Conservation (phyloP, 75 land plant genomes). For the Adiantum capillusveneris region DNA sequence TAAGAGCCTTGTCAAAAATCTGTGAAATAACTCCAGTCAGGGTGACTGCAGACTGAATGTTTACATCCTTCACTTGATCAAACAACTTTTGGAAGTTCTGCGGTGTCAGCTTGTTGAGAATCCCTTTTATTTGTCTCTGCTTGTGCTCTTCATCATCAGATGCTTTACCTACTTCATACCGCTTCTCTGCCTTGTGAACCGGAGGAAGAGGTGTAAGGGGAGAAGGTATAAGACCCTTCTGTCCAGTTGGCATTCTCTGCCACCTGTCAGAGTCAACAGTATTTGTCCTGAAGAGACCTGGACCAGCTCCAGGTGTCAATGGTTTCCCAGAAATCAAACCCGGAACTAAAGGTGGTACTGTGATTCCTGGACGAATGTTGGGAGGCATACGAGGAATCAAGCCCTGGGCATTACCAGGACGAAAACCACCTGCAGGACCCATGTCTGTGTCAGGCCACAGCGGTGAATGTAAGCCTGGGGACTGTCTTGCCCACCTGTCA, state of each 20-base stretch:
- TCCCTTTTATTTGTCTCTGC: constrained; percentile 84
- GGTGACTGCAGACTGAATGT: constrained; percentile 71
- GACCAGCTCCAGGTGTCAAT: constrained; percentile 12
- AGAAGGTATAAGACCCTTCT: constrained; percentile 76
- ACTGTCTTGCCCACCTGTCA: constrained; percentile 50
- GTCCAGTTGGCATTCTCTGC: constrained; percentile 49
- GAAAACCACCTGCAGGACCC: constrained; percentile 27
- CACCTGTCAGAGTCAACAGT: constrained; percentile 74
- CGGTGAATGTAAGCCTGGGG: constrained; percentile 4
- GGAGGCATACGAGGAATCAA: constrained; percentile 29
- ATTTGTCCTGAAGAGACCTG: constrained; percentile 38
- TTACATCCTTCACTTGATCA: constrained; percentile 81
- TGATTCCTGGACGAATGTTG: constrained; percentile 9
- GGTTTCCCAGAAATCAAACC: constrained; percentile 20
- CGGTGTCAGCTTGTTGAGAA: constrained; percentile 92
- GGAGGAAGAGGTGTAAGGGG: constrained; percentile 50
- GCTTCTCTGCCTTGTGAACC: constrained; percentile 86
- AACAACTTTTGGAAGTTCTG: constrained; percentile 96
- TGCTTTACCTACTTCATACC: constrained; percentile 77
- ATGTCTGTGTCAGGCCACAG: constrained; percentile 11
- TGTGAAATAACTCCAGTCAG: constrained; percentile 93
- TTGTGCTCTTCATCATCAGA: constrained; percentile 82
- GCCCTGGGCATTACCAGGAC: constrained; percentile 49
- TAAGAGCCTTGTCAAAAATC: constrained; percentile 95
- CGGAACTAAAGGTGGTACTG: constrained; percentile 1